Evolutionary conservation across 495 filamentous ascomycete species (phyloP), one percentile per base, ranked within the genome.

Genomic region (Clavariopsis aquatica): DNA sequence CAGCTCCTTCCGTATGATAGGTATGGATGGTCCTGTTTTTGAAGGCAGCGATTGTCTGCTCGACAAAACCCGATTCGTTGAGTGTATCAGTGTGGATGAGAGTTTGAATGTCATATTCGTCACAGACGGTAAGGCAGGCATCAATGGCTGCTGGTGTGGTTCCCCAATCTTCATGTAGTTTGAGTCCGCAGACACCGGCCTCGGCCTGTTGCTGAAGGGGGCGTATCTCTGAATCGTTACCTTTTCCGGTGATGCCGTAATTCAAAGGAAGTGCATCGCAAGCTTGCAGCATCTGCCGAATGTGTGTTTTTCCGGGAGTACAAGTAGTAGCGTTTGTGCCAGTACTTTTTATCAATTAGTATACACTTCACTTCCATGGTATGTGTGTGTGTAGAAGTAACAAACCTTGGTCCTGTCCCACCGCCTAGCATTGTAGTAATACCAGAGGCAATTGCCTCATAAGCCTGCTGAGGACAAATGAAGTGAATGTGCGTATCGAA

Each of bases 131-230:
- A 36, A 98, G 83, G 72, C 94, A 98, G 10, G 88, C 82, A 73
- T 98, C 93, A 75, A 98, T 98, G 15, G 92, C 93, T 1, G 91
- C 87, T 0, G 94, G 94, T 2, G 94, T 96, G 15, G 85, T 87
- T 49, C 94, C 94, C 94, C 94, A 98, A 78, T 98, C 94, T 77
- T 98, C 94, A 73, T 98, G 94, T 8, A 98, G 84, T 77, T 98
- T 98, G 57, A 98, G 81, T 28, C 94, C 94, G 52, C 90, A 91
- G 12, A 86, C 93, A 34, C 94, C 94, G 5, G 94, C 94, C 56
- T 81, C 73, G 65, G 90, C 83, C 77, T 97, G 93, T 62, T 96
- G 91, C 26, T 83, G 82, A 10, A 98, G 84, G 10, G 89, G 91
- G 7, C 72, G 65, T 0, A 82, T 81, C n/a, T 80, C 81, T 71